Evolutionary conservation across 352 stramenopile species (phyloP).

Genomic region (Globisporangium alternatum): DNA sequence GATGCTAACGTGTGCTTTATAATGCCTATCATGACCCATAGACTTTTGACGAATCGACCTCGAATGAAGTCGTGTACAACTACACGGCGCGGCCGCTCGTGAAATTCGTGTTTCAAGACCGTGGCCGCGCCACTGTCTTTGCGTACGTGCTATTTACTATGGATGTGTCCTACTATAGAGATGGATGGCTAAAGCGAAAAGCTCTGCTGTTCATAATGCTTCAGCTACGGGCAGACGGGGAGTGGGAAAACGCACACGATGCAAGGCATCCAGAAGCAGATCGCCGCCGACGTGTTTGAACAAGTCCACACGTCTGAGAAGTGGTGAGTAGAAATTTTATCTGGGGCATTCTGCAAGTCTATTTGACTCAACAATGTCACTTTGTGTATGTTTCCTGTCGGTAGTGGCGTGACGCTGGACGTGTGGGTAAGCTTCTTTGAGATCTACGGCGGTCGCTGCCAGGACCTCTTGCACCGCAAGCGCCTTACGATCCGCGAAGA

Average conservation of each 20-base stretch:
- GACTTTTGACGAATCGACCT: constrained; percentile 92
- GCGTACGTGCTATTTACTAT: constrained; percentile 66
- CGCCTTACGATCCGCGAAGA: constrained; percentile 93
- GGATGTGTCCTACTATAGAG: neutral
- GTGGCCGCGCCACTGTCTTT: constrained; percentile 95
- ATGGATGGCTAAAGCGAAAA: neutral
- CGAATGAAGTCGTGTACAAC: constrained; percentile 94
- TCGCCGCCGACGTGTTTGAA: constrained; percentile 71
- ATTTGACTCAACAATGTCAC: neutral
- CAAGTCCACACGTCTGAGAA: constrained; percentile 59
- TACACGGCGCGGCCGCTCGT: constrained; percentile 91
- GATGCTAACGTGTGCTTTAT: constrained; percentile 5
- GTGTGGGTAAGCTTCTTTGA: constrained; percentile 96
- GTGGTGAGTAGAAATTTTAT: constrained; percentile 14
- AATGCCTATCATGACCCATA: constrained; percentile 41
- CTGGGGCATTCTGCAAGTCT: neutral
- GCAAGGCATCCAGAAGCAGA: constrained; percentile 85
- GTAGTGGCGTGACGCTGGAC: constrained; percentile 59
- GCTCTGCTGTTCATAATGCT: neutral
- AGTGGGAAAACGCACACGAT: constrained; percentile 94
- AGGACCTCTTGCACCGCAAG: constrained; percentile 92
- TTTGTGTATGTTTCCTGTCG: neutral
- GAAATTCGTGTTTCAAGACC: constrained; percentile 91
- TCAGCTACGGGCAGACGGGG: constrained; percentile 90
- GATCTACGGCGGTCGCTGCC: constrained; percentile 96